Base-by-base conservation (phyloP, 2,329 filamentous ascomycete genomes). In the Xylaria sp. region DNA sequence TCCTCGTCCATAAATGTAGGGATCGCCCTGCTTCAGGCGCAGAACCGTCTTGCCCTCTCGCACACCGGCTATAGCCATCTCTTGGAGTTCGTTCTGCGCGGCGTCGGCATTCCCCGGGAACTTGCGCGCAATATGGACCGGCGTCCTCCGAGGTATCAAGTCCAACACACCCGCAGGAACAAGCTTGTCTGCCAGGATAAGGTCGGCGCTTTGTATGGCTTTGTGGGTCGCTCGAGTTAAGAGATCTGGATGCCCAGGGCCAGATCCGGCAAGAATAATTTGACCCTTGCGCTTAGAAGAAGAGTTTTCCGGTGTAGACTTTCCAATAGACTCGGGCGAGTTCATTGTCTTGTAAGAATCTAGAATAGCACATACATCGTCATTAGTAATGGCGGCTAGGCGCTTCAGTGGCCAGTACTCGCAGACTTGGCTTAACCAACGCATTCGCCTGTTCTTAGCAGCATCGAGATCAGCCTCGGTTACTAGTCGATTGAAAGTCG, bases 101-200 rank as follows among this genome's bases (percentile, higher is more conserved):
- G 90, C 89, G 75, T 99, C 96, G 48, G 96, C 96, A 80, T 99
- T 98, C 25, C 96, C 96, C 0, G 96, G 96, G 81, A 99, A 99
- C 79, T 99, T 99, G 76, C 94, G 92, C 4, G 96, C 95, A 75
- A 99, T 99, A 75, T 93, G 90, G 13, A 98, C 91, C 10, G 92
- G 91, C 9, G 94, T 97, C 63, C 95, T 89, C 42, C 96, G 93
- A 1, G 96, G 96, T 65, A 98, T 92, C 18, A 99, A 88, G 72
- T 95, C 93, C 10, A 99, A 85, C 2, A 99, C 93, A 8, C 92
- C 90, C 0, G 93, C 86, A 0, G 96, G 93, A 3, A 96, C 92
- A 57, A 96, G 90, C 81, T 96, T 96, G 82, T 96, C 93, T 50
- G 92, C 93, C 5, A 96, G 88, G 69, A 96, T 87, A n/a, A 96